Evolutionary conservation across 23 red algal genomes (phyloP), one percentile per base, ranked within the genome.

Genomic region (Chondrus crispus): DNA sequence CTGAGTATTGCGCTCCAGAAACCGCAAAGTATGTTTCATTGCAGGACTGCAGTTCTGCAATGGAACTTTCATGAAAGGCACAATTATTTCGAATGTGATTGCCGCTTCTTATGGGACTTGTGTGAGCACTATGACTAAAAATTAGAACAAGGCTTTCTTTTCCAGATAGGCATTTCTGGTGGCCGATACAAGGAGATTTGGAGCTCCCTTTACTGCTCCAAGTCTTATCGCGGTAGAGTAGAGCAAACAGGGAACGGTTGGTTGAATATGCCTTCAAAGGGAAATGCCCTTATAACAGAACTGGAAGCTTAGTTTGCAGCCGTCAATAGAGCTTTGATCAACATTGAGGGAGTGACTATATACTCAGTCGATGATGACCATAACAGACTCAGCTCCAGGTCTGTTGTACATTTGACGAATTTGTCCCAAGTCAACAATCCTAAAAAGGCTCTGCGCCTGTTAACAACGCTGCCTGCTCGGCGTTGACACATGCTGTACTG

Each of bases 361-460:
- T 57, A 36, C 22, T 57, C 29, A 39, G 20, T 80, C 2, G 75
- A 80, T 5, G 75, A 80, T 33, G 75, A 80, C 5, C 75, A 80
- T 6, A 47, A 80, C 20, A 2, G 75, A 10, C 28, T 80, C 5
- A 47, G 75, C 24, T 80, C 75, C 33, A 5, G 26, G 28, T 47
- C 46, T 3, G 75, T 80, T 5, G 9, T 45, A 3, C 75, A 80
- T 2, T 30, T 80, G 13, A 54, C 75, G 14, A 28, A 22, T 9
- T 36, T 80, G 47, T 57, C 46, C 5, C 75, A 80, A 26, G 20
- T 80, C 4, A 80, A 80, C 47, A 80, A 80, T 52, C 75, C 75
- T 4, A 36, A 74, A n/a, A n/a, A n/a, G n/a, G n/a, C n/a, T n/a
- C n/a, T n/a, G n/a, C n/a, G n/a, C n/a, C n/a, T n/a, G n/a, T n/a